Percentiles rank a stretch among this genome's conserved stretches.
Evolutionary conservation across 306 rosid genomes (phyloP).

Genomic region (Inga leiocalycina): DNA sequence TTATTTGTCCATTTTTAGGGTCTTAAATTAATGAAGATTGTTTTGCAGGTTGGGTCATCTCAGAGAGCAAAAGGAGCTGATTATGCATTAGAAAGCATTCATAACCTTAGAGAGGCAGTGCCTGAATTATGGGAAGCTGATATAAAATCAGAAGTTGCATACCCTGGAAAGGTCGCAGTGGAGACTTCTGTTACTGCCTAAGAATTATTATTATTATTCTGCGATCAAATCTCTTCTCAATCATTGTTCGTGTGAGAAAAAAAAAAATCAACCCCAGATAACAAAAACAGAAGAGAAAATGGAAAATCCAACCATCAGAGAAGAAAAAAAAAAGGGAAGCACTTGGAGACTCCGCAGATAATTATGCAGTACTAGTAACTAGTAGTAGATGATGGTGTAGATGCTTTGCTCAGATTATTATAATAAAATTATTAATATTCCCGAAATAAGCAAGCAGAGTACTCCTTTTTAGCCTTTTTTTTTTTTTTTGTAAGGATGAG

Average conservation of each 20-base stretch:
- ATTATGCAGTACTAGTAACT: constrained; percentile 19
- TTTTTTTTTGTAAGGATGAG: background rate
- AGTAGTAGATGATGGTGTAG: constrained; percentile 40
- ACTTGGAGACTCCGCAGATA: constrained; percentile 19
- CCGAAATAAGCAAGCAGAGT: constrained; percentile 1
- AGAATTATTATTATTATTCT: background rate
- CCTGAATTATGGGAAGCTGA: constrained; percentile 87
- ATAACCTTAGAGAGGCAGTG: constrained; percentile 88
- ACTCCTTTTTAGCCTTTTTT: background rate
- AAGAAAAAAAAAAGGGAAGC: background rate
- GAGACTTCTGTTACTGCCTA: constrained; percentile 90
- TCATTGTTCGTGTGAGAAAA: background rate
- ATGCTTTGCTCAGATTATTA: constrained; percentile 31
- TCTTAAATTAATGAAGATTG: background rate
- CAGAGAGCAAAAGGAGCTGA: constrained; percentile 93
- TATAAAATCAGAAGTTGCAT: constrained; percentile 66
- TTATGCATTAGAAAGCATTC: constrained; percentile 91
- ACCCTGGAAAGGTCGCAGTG: constrained; percentile 71
- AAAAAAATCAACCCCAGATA: background rate
- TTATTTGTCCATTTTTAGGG: background rate
- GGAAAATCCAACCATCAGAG: background rate
- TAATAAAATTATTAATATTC: constrained; percentile 33
- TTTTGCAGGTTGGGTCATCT: constrained; percentile 72
- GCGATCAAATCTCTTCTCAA: background rate
- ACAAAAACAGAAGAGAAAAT: background rate